Conservation (phyloP, 169 alveolate species). For the Plasmodium sp. region DNA sequence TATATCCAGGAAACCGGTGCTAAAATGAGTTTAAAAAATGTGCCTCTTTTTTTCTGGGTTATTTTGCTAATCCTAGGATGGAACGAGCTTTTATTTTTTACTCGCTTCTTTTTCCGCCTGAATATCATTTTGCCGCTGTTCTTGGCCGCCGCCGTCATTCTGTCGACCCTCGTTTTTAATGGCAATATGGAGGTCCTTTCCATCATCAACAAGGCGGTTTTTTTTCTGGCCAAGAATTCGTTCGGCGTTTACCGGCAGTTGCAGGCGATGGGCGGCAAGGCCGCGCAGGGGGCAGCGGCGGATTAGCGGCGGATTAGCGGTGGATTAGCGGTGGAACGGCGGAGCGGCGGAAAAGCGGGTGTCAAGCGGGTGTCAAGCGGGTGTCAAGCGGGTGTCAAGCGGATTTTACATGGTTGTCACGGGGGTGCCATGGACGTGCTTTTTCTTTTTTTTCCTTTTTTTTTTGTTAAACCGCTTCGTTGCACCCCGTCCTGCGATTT, state of each 20-base stretch:
- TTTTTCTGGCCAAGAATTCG: slow-evolving; percentile 41
- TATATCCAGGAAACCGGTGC: slow-evolving; percentile 75
- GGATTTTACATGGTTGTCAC: neutral
- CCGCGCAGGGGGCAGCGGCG: neutral
- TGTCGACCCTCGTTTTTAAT: slow-evolving; percentile 61
- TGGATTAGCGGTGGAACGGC: neutral
- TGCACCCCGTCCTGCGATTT: neutral
- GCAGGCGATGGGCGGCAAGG: slow-evolving; percentile 16
- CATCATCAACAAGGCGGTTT: slow-evolving; percentile 17
- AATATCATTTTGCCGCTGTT: slow-evolving; percentile 80
- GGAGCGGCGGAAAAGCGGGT: no score
- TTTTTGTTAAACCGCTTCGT: neutral
- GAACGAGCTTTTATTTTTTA: slow-evolving; percentile 79
- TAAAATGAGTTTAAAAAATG: slow-evolving; percentile 79
- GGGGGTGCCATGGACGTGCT: neutral
- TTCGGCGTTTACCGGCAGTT: slow-evolving; percentile 35
- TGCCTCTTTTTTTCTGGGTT: slow-evolving; percentile 85
- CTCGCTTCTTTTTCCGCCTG: slow-evolving; percentile 76
- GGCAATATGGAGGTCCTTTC: slow-evolving; percentile 66
- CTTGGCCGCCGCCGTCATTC: slow-evolving; percentile 58
- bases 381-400: neutral
- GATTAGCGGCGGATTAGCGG: neutral
- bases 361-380: neutral
- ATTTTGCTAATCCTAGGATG: slow-evolving; percentile 80
- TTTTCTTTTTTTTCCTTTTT: neutral